A percentile compares a stretch with the other conserved stretches of the same genome.
Conservation (phyloP, 2,329 filamentous ascomycete genomes). For the Aureobasidium sp. region DNA sequence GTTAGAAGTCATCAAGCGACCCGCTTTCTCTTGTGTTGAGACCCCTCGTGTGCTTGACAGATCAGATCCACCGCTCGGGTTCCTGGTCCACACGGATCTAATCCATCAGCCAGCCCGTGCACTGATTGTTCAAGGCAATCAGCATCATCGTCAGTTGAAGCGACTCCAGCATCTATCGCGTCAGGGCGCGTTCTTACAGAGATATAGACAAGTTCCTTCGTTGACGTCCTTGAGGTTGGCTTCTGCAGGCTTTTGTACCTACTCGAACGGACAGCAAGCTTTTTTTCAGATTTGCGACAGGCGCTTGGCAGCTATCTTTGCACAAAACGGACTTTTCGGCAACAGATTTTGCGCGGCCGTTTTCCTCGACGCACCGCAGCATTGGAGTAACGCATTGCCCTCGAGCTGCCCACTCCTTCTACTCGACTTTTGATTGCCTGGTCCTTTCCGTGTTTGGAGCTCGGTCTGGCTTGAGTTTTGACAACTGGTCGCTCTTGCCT, state of each 20-base stretch:
- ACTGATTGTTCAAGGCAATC: neutral
- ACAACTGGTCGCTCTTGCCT: conserved; percentile 1
- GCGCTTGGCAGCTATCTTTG: neutral
- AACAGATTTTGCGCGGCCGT: conserved; percentile 10
- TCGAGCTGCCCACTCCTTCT: conserved; percentile 10
- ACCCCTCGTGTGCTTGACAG: conserved; percentile 9
- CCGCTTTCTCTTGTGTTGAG: conserved; percentile 5
- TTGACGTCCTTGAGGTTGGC: neutral
- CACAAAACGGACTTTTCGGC: conserved; percentile 9
- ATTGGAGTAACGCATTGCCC: conserved; percentile 12
- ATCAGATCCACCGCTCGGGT: neutral
- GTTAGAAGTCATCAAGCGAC: neutral
- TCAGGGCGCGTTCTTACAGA: conserved; percentile 3
- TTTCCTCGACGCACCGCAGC: conserved; percentile 7
- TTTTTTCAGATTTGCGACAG: neutral
- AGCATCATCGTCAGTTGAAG: conserved; percentile 1
- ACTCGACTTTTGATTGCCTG: conserved; percentile 9
- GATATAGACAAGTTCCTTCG: neutral
- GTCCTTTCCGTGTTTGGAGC: conserved; percentile 2
- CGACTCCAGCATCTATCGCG: conserved; percentile 1
- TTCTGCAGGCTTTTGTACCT: neutral
- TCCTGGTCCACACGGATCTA: conserved; percentile 9
- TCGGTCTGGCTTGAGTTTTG: conserved; percentile 7
- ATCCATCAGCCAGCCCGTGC: conserved; percentile 9
- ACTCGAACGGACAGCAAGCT: neutral